These are phyloP conservation scores for Alternaria gaisen DNA, from an alignment of 2,329 filamentous ascomycete species.

Conservation along the genomic window DNA sequence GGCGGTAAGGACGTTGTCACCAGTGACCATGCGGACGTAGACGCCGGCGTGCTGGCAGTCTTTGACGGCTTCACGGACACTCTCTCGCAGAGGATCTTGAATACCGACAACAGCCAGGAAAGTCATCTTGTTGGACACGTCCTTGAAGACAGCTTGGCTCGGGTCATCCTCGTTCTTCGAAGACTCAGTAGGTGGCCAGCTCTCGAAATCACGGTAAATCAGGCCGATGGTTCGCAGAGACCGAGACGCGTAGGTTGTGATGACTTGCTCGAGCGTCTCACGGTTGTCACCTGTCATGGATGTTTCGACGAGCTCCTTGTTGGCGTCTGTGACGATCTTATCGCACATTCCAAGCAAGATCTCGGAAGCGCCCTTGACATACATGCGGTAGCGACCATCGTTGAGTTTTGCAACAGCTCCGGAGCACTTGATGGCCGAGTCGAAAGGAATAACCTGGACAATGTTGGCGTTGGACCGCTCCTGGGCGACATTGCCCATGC, in stretches of 20 bases:
- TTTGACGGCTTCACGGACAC: conserved; percentile 76
- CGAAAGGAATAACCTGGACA: conserved; percentile 66
- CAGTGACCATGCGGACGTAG: conserved; percentile 84
- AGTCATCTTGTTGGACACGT: conserved; percentile 75
- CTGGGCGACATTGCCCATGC: conserved; percentile 67
- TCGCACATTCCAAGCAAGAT: conserved; percentile 60
- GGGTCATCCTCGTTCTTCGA: conserved; percentile 68
- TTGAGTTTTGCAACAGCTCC: conserved; percentile 67
- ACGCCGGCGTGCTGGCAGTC: conserved; percentile 80
- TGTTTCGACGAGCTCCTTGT: conserved; percentile 63
- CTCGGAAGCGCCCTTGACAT: conserved; percentile 62
- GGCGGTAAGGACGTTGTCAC: conserved; percentile 81
- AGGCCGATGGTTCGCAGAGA: conserved; percentile 87
- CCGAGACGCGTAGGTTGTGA: conserved; percentile 78
- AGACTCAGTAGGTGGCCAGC: conserved; percentile 75
- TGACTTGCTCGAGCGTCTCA: conserved; percentile 69
- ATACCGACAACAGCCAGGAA: conserved; percentile 81
- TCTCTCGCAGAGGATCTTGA: conserved; percentile 79
- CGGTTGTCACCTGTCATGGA: conserved; percentile 66
- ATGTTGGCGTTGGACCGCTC: conserved; percentile 70
- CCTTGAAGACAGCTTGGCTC: conserved; percentile 70
- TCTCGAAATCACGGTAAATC: conserved; percentile 82
- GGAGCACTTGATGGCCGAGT: conserved; percentile 75
- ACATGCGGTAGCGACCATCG: conserved; percentile 65
- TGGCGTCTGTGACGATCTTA: conserved; percentile 66